A percentile compares a stretch with the other conserved stretches of the same genome.
These are phyloP conservation scores for Trichoderma arundinaceum DNA, from an alignment of 2,329 filamentous ascomycete species.

Conservation along the genomic window DNA sequence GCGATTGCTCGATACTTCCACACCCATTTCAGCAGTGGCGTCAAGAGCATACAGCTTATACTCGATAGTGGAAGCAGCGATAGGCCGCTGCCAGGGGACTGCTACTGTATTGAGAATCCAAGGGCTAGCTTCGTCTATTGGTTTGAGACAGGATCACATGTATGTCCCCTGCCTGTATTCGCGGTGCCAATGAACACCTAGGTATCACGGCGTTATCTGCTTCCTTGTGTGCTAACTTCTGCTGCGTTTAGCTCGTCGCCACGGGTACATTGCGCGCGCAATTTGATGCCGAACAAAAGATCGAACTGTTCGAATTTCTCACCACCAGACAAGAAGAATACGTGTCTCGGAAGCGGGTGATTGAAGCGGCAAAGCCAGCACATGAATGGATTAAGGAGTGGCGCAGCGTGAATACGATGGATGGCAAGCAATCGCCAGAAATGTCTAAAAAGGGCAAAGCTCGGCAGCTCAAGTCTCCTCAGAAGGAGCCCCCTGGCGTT, in stretches of 20 bases:
- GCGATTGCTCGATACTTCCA: slow-evolving; percentile 88
- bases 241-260: slow-evolving; percentile 66
- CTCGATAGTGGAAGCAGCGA: slow-evolving; percentile 70
- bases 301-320: slow-evolving; percentile 84
- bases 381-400: slow-evolving; percentile 71
- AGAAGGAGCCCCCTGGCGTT: slow-evolving; percentile 62
- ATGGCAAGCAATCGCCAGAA: slow-evolving; percentile 66
- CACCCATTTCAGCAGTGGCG: slow-evolving; percentile 85
- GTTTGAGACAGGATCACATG: slow-evolving; percentile 83
- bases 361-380: slow-evolving; percentile 65
- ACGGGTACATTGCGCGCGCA: slow-evolving; percentile 78
- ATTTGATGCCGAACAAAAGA: slow-evolving; percentile 78
- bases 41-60: slow-evolving; percentile 83
- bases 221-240: slow-evolving; percentile 38
- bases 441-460: slow-evolving; percentile 70
- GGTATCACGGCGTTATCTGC: background rate
- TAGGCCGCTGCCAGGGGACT: slow-evolving; percentile 63
- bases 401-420: slow-evolving; percentile 62
- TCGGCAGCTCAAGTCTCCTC: slow-evolving; percentile 64
- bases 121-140: slow-evolving; percentile 86
- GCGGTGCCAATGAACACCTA: background rate
- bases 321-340: slow-evolving; percentile 82
- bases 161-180: slow-evolving; percentile 51
- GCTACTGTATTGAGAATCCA: slow-evolving; percentile 75
- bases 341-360: slow-evolving; percentile 70